Conservation (phyloP, 495 filamentous ascomycete species). For the Cairneyella variabilis region DNA sequence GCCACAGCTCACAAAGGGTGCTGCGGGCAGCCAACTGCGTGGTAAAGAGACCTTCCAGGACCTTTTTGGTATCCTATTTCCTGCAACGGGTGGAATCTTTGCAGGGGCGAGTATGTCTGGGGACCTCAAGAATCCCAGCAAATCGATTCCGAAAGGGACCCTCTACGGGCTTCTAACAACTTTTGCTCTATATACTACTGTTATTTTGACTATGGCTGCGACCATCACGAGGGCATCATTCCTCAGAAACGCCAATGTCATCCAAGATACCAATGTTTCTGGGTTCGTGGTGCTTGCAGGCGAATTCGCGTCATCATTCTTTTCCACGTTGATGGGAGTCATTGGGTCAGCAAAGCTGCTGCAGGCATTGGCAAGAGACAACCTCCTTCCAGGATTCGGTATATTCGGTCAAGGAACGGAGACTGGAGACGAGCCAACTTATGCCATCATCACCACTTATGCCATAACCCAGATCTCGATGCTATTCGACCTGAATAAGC, state of each 20-base stretch:
- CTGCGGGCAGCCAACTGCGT: conserved; percentile 61
- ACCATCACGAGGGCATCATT: conserved; percentile 72
- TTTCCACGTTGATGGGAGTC: conserved; percentile 83
- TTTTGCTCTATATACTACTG: conserved; percentile 69
- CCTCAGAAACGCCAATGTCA: conserved; percentile 71
- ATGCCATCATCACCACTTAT: conserved; percentile 75
- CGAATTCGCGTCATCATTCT: conserved; percentile 78
- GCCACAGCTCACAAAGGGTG: conserved; percentile 62
- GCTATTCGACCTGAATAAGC: conserved; percentile 81
- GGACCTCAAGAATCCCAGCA: conserved; percentile 78
- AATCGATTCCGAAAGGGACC: conserved; percentile 78
- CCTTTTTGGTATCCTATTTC: conserved; percentile 83
- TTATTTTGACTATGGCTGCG: conserved; percentile 77
- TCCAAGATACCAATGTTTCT: conserved; percentile 73
- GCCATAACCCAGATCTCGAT: conserved; percentile 75
- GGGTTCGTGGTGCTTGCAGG: conserved; percentile 71
- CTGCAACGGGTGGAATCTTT: conserved; percentile 67
- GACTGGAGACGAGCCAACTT: conserved; percentile 69
- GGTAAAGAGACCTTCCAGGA: conserved; percentile 75
- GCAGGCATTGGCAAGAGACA: conserved; percentile 79
- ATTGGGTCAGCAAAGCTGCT: conserved; percentile 86
- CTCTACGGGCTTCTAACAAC: conserved; percentile 72
- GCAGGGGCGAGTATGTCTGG: conserved; percentile 89
- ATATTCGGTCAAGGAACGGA: conserved; percentile 74
- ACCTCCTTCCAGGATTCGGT: conserved; percentile 69